A percentile compares a stretch with the other conserved stretches of the same genome.
These are phyloP conservation scores for Monsonia emarginata DNA, from an alignment of 441 rosid species.

Conservation along the genomic window DNA sequence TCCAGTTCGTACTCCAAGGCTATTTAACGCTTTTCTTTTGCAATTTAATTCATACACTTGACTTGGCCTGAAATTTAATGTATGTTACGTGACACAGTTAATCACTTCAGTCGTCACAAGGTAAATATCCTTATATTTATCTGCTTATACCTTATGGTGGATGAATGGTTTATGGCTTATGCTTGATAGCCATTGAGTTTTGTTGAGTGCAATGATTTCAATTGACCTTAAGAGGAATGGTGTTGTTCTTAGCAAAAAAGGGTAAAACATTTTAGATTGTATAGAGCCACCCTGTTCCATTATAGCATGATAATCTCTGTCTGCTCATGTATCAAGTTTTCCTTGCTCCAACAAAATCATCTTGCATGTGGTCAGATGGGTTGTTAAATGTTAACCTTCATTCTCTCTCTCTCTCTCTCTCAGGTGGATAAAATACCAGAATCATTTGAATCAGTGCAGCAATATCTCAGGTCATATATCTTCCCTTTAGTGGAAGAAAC, in stretches of 20 bases:
- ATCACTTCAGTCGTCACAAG: background rate
- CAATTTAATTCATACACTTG: background rate
- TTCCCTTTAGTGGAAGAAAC: constrained; percentile 25
- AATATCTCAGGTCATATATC: constrained; percentile 19
- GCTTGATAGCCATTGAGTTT: too few species aligned
- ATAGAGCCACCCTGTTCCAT: too few species aligned
- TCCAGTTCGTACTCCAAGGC: background rate
- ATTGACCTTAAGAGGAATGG: background rate
- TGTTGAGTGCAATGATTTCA: too few species aligned
- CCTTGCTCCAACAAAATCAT: background rate
- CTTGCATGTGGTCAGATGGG: background rate
- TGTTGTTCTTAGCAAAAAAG: background rate
- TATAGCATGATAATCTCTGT: background rate
- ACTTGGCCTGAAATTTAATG: background rate
- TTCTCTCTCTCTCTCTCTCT: background rate
- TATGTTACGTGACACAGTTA: too few species aligned
- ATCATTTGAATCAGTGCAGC: constrained; percentile 15
- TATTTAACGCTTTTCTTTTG: background rate
- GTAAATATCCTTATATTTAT: background rate
- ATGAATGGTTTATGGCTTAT: background rate
- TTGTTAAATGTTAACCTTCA: background rate
- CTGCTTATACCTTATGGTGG: background rate
- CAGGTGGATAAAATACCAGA: constrained; percentile 23
- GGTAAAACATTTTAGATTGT: too few species aligned
- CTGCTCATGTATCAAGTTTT: background rate